phyloP scores from a whole-genome alignment of 768 basidiomycete species.

The Pleurotus tuoliensis region DNA sequence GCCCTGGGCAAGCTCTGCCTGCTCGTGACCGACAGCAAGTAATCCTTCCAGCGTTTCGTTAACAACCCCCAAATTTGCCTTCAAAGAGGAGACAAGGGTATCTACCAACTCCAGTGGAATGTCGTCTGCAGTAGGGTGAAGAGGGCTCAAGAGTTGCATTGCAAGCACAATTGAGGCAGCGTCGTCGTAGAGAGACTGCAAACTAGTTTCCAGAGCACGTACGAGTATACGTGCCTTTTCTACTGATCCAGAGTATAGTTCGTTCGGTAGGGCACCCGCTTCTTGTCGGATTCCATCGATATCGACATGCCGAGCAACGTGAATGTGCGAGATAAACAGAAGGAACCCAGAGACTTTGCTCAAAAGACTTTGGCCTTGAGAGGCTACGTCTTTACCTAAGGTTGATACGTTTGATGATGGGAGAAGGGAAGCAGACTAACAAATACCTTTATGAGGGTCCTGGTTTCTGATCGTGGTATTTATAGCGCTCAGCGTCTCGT shows the following conservation, averaged over 20 bases:
- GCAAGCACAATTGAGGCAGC: constrained; percentile 55
- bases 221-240: constrained; percentile 65
- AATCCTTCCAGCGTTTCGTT: constrained; percentile 61
- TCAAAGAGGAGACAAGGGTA: constrained; percentile 45
- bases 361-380: constrained; percentile 46
- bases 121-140: constrained; percentile 26
- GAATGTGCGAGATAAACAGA: constrained; percentile 59
- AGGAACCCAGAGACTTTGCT: constrained; percentile 58
- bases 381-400: constrained; percentile 38
- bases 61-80: constrained; percentile 52
- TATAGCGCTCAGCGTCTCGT: constrained; percentile 43
- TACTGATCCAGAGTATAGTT: constrained; percentile 60
- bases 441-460: constrained; percentile 35
- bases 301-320: constrained; percentile 79
- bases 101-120: constrained; percentile 44
- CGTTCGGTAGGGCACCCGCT: constrained; percentile 35
- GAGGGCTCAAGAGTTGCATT: constrained; percentile 44
- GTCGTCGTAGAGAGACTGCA: constrained; percentile 77
- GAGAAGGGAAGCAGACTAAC: neutral
- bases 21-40: constrained; percentile 62
- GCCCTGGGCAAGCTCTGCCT: constrained; percentile 63
- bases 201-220: constrained; percentile 62
- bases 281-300: constrained; percentile 68
- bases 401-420: constrained; percentile 5
- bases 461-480: constrained; percentile 27